A percentile compares a stretch with the other conserved stretches of the same genome.
Evolutionary conservation across 148 eudicot species (phyloP).

Genomic region (Dianthus caryophyllus): DNA sequence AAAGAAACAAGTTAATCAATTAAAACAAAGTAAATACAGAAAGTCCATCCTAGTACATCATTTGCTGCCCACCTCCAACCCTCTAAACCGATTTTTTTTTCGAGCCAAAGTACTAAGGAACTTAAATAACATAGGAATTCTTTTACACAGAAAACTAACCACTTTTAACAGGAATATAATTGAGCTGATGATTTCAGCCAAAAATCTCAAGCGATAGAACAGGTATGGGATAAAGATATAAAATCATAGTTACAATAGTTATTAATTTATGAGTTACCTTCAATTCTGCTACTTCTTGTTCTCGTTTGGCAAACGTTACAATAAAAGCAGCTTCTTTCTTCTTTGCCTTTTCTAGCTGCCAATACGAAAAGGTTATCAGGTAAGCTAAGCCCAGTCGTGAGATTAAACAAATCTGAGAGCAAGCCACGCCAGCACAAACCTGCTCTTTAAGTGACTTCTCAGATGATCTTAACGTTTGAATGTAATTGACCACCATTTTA

Average conservation of each 20-base stretch:
- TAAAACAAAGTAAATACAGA: too few relatives aligned
- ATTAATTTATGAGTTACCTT: constrained; percentile 66
- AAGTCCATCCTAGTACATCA: too few relatives aligned
- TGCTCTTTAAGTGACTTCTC: constrained; percentile 90
- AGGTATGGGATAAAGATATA: too few relatives aligned
- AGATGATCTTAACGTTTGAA: constrained; percentile 71
- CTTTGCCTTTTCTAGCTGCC: constrained; percentile 89
- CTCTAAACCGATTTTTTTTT: too few relatives aligned
- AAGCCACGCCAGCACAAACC: constrained; percentile 33
- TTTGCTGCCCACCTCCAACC: too few relatives aligned
- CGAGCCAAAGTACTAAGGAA: too few relatives aligned
- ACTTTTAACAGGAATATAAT: neutral
- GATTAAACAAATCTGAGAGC: neutral
- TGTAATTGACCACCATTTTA: constrained; percentile 59
- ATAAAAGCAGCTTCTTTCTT: constrained; percentile 98
- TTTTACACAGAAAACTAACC: neutral
- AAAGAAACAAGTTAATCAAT: too few relatives aligned
- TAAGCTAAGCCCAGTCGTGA: neutral
- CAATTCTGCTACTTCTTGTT: constrained; percentile 94
- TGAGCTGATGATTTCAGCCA: too few relatives aligned
- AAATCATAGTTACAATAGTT: too few relatives aligned
- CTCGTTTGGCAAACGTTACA: constrained; percentile 96
- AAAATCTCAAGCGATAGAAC: too few relatives aligned
- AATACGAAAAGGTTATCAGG: constrained; percentile 12
- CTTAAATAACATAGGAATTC: neutral